Base-by-base conservation (phyloP, 805 yeast species). In the Candida endomychidarum region DNA sequence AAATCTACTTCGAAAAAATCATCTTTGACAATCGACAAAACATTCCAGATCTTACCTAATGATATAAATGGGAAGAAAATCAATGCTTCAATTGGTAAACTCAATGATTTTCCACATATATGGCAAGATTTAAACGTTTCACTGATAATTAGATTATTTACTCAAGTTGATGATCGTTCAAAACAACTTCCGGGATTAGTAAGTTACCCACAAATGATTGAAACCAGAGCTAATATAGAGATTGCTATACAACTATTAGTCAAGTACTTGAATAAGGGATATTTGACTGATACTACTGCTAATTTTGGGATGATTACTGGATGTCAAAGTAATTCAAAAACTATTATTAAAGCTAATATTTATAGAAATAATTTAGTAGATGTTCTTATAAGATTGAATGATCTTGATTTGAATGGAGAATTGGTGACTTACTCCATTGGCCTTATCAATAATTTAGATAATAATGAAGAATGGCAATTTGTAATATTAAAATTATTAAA, bases 51-150 rank as follows among this genome's bases (percentile, higher is more conserved):
- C 15, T 44, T 51, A 3, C 52, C 53, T 4, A 48, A 43, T 10
- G 44, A 41, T 31, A 4, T 16, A 2, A 37, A 33, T 19, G 33
- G 27, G n/a, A 37, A 33, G 24, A 36, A 22, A 24, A 22, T 28
- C 19, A 31, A 25, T 26, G 28, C 25, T 14, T 37, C 45, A 5
- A 30, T 36, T 3, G 2, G 8, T 5, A 29, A 24, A 31, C 7
- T 36, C 3, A 16, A 35, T 2, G 37, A 38, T 11, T 25, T 23
- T 16, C 23, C 26, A 5, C 17, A 22, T 7, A 24, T 42, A 4
- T 83, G 90, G 90, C 69, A 67, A 9, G 89, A 83, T 51, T 59
- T 82, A 1, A 76, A 72, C 41, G 81, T 78, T 2, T 77, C 84
- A 22, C 65, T 74, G 12, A 51, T 82, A 19, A 70, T 84, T 19